phyloP scores from a whole-genome alignment of 305 asterid species.

The Solanum aculeatissimum region DNA sequence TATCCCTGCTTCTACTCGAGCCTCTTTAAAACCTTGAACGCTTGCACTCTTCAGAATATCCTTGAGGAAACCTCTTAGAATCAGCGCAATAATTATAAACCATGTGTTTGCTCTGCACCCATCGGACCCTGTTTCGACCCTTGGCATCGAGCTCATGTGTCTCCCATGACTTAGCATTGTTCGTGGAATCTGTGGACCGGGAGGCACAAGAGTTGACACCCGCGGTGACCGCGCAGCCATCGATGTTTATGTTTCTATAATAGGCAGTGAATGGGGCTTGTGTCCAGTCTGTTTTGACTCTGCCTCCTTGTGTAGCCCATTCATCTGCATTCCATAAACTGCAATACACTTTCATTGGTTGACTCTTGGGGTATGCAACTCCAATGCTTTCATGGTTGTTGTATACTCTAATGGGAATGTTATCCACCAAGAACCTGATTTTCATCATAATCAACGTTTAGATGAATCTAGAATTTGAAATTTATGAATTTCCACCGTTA shows the following conservation, averaged over 20 bases:
- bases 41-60: constrained; percentile 35
- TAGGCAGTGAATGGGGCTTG: constrained; percentile 25
- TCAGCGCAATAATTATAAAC: constrained; percentile 43
- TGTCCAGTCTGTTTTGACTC: constrained; percentile 16
- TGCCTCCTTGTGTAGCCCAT: constrained; percentile 43
- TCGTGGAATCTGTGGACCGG: neutral
- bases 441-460: neutral
- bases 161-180: constrained; percentile 9
- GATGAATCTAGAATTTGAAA: neutral
- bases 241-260: constrained; percentile 11
- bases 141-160: constrained; percentile 22
- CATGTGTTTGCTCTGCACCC: constrained; percentile 39
- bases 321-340: constrained; percentile 39
- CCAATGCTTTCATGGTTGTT: constrained; percentile 22
- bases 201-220: neutral
- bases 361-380: constrained; percentile 21
- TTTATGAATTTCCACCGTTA: neutral
- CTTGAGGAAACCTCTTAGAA: constrained; percentile 29
- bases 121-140: constrained; percentile 32
- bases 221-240: neutral
- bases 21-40: constrained; percentile 17
- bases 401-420: constrained; percentile 34
- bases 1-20: no score
- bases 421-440: constrained; percentile 32
- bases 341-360: constrained; percentile 20